phyloP scores from a whole-genome alignment of 352 stramenopile genomes.

The Saprolegnia parasitica region DNA sequence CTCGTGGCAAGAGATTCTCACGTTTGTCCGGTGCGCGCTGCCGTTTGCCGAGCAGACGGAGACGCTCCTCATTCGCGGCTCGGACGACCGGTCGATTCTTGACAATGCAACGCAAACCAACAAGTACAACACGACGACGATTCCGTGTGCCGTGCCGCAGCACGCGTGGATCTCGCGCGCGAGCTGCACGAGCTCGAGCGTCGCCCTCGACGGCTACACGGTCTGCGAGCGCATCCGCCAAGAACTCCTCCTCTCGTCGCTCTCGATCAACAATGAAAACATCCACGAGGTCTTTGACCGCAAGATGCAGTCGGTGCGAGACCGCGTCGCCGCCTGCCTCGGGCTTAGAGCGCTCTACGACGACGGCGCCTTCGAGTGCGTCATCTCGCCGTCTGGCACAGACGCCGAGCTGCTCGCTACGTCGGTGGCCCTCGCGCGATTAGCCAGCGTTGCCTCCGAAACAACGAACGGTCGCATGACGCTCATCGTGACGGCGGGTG shows the following conservation, averaged over 20 bases:
- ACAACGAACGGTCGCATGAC: slow-evolving; percentile 31
- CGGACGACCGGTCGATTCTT: slow-evolving; percentile 78
- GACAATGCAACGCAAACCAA: slow-evolving; percentile 76
- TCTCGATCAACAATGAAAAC: slow-evolving; percentile 78
- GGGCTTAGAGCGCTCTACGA: slow-evolving; percentile 50
- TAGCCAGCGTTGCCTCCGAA: slow-evolving; percentile 43
- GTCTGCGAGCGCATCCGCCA: slow-evolving; percentile 62
- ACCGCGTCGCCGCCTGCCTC: slow-evolving; percentile 54
- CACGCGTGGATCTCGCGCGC: slow-evolving; percentile 60
- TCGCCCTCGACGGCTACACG: slow-evolving; percentile 58
- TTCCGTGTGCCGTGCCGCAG: slow-evolving; percentile 36
- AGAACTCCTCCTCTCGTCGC: slow-evolving; percentile 67
- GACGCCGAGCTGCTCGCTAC: slow-evolving; percentile 83
- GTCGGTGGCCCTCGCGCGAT: slow-evolving; percentile 54
- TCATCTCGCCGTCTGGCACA: slow-evolving; percentile 79
- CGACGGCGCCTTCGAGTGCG: slow-evolving; percentile 45
- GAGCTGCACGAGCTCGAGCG: slow-evolving; percentile 83
- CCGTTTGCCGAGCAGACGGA: slow-evolving; percentile 82
- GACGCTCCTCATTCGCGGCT: slow-evolving; percentile 73
- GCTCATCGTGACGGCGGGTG: slow-evolving; percentile 75
- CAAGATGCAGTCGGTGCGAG: slow-evolving; percentile 58
- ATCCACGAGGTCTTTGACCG: slow-evolving; percentile 56
- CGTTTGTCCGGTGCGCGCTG: slow-evolving; percentile 66
- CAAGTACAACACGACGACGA: slow-evolving; percentile 85
- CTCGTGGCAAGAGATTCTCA: slow-evolving; percentile 69